A percentile compares a stretch with the other conserved stretches of the same genome.
phyloP scores from a whole-genome alignment of 2,329 filamentous ascomycete species.

The Cladosporium sp. region DNA sequence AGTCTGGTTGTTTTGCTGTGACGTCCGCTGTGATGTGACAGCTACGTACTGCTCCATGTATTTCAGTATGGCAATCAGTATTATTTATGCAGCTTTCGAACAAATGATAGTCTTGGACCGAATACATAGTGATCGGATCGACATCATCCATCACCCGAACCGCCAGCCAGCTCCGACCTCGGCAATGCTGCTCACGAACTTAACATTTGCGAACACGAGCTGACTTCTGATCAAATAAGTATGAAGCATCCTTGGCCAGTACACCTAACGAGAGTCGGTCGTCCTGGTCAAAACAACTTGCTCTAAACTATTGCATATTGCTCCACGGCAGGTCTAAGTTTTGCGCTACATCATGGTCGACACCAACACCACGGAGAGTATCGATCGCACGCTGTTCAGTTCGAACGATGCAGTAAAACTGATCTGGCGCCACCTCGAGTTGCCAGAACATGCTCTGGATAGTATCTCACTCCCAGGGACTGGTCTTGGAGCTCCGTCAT shows the following conservation, averaged over 20 bases:
- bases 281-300: neutral
- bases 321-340: neutral
- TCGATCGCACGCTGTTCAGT: neutral
- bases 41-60: neutral
- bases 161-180: conserved; percentile 2
- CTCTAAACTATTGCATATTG: neutral
- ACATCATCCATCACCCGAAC: neutral
- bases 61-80: neutral
- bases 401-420: neutral
- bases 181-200: neutral
- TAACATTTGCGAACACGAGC: neutral
- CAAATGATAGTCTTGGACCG: neutral
- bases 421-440: conserved; percentile 17
- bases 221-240: neutral
- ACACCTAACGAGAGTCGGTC: neutral
- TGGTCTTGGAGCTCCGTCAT: conserved; percentile 47
- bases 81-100: neutral
- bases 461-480: conserved; percentile 11
- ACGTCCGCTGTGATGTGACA: neutral
- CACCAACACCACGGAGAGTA: neutral
- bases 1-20: neutral
- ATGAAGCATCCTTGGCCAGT: neutral
- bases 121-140: neutral
- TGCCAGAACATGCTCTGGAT: conserved; percentile 13
- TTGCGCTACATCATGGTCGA: neutral